Base-by-base conservation (phyloP, 768 basidiomycete species). In the Pleurotus tuber-regium region DNA sequence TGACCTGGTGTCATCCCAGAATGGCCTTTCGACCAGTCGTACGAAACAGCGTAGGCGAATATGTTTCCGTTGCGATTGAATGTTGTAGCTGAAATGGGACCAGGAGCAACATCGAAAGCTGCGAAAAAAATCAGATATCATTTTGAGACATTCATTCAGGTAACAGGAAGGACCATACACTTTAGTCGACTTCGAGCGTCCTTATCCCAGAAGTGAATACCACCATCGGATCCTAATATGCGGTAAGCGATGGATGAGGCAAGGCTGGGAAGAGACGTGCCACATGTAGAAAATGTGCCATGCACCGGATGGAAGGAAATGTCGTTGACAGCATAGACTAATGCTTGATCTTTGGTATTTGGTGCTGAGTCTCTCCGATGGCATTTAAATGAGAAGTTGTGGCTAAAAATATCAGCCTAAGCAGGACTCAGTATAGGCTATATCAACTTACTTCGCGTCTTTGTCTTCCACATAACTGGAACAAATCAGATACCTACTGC, bases 171-270 rank as follows among this genome's bases (percentile, higher is more conserved):
- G 21, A 18, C 66, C 77, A 43, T 59, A 94, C 92, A 84, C 72
- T 95, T 97, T 71, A 97, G 79, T 31, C 95, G 86, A 7, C 89
- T 92, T 51, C 92, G 86, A 9, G 89, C 85, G 59, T 94, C 89
- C 69, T 93, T 93, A 68, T 96, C 93, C 92, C 92, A 95, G 68
- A 89, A 91, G 77, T 92, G 89, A 64, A 94, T 84, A 2, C 87
- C 87, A 14, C 92, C 92, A 57, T 94, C 91, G 38, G 87, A 78
- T 5, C 87, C 87, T 88, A 50, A 44, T 19, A 33, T 53, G 25
- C 51, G 43, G n/a, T 7, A 40, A 21, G 54, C 62, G 60, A 65
- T 59, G 48, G 47, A 16, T 29, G 19, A 24, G 9, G 57, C 51
- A 33, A 55, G 57, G 38, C 64, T 46, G 8, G 58, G 57, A 56